Evolutionary conservation across 2,329 filamentous ascomycete species (phyloP).

Genomic region (Scortechinia acanthostroma): DNA sequence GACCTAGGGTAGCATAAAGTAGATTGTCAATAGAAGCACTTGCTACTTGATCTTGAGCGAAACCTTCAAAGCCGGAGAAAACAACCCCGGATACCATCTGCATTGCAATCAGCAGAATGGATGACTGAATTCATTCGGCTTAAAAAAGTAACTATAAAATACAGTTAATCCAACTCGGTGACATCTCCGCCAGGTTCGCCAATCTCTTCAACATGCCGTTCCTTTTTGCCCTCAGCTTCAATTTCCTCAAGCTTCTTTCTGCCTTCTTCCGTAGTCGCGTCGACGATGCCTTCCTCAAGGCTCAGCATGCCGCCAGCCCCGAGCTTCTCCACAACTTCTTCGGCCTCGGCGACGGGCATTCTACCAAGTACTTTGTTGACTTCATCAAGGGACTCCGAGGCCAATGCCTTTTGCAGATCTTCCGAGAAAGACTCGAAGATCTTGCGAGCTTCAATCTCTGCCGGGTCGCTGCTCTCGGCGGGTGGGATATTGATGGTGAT

Average conservation of each 20-base stretch:
- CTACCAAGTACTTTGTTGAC: slow-evolving; percentile 71
- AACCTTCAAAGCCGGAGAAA: too few relatives aligned
- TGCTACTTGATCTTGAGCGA: too few relatives aligned
- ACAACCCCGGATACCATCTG: too few relatives aligned
- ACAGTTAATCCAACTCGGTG: background rate
- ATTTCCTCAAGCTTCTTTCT: slow-evolving; percentile 52
- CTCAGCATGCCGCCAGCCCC: slow-evolving; percentile 64
- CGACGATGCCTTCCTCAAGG: slow-evolving; percentile 66
- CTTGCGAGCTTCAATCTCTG: slow-evolving; percentile 40
- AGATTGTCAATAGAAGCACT: too few relatives aligned
- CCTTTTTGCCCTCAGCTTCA: slow-evolving; percentile 32
- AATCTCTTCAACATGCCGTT: background rate
- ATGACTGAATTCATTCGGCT: too few relatives aligned
- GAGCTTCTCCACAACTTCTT: slow-evolving; percentile 63
- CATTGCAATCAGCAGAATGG: too few relatives aligned
- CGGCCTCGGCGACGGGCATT: slow-evolving; percentile 69
- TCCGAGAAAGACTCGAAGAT: slow-evolving; percentile 65
- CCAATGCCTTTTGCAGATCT: slow-evolving; percentile 57
- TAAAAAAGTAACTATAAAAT: too few relatives aligned
- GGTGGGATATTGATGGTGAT: slow-evolving; percentile 63
- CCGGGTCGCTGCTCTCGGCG: slow-evolving; percentile 40
- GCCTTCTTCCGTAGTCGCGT: slow-evolving; percentile 64
- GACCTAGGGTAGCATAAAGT: too few relatives aligned
- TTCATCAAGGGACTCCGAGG: slow-evolving; percentile 62
- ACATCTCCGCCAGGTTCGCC: background rate